Evolutionary conservation across 2,329 filamentous ascomycete genomes (phyloP).

Genomic region (Scopulariopsis brevicaulis): DNA sequence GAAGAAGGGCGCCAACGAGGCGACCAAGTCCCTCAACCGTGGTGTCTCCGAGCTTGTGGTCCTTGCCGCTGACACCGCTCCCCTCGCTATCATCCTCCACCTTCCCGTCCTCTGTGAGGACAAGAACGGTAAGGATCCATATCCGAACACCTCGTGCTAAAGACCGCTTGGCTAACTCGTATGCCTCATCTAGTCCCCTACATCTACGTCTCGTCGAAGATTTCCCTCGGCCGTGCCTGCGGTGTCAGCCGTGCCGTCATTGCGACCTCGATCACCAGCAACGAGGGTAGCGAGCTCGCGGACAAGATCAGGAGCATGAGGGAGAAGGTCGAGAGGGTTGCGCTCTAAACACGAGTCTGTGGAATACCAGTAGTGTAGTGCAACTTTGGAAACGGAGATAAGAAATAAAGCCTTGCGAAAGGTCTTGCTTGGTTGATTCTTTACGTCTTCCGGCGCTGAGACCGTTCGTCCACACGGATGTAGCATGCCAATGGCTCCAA

Average conservation of each 20-base stretch:
- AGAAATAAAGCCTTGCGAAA: not conserved
- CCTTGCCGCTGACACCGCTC: conserved; percentile 78
- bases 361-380: not conserved
- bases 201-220: conserved; percentile 66
- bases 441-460: not conserved
- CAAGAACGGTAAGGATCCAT: conserved; percentile 37
- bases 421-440: not conserved
- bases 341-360: conserved; percentile 53
- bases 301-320: conserved; percentile 80
- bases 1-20: conserved; percentile 83
- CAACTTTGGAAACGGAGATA: not conserved
- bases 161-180: conserved; percentile 50
- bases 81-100: conserved; percentile 80
- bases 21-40: conserved; percentile 82
- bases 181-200: conserved; percentile 27
- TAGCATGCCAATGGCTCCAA: not conserved
- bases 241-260: conserved; percentile 86
- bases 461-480: not conserved
- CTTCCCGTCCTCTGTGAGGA: conserved; percentile 81
- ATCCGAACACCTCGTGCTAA: conserved; percentile 24
- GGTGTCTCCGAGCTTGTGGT: conserved; percentile 85
- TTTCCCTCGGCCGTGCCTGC: conserved; percentile 77
- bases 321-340: conserved; percentile 91
- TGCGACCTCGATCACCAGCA: conserved; percentile 77
- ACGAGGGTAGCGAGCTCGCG: conserved; percentile 80